Evolutionary conservation across 75 land plant genomes (phyloP).

Genomic region (Cupressus sempervirens): DNA sequence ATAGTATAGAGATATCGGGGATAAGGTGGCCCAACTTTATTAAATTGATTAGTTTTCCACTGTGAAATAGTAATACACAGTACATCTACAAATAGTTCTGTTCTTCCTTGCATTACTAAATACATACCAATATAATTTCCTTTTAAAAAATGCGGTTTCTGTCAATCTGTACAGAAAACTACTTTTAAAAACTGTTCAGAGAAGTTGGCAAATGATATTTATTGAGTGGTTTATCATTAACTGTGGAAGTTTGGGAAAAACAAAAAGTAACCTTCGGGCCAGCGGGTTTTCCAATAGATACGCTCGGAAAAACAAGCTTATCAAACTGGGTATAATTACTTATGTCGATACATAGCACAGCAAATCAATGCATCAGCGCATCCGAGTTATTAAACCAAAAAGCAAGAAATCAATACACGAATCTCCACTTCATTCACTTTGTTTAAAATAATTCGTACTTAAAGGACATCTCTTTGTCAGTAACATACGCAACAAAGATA

Average conservation of each 20-base stretch:
- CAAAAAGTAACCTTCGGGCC: background rate
- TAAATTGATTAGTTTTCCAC: too few relatives aligned
- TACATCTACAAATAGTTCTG: too few relatives aligned
- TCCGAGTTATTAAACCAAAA: background rate
- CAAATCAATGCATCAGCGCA: background rate
- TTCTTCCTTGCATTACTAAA: too few relatives aligned
- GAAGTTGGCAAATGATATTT: background rate
- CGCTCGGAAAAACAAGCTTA: background rate
- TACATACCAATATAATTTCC: too few relatives aligned
- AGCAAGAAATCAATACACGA: background rate
- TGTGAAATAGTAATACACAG: too few relatives aligned
- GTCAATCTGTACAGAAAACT: background rate
- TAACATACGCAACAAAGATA: background rate
- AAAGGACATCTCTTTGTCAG: constrained; percentile 12
- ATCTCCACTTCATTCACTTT: background rate
- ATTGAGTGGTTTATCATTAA: background rate
- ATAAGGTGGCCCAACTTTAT: too few relatives aligned
- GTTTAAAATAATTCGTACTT: background rate
- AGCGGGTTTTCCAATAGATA: background rate
- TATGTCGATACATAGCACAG: background rate
- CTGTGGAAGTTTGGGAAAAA: background rate
- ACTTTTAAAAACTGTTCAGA: background rate
- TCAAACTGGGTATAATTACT: background rate
- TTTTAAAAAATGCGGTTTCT: background rate
- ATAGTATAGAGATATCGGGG: background rate